A percentile compares a stretch with the other conserved stretches of the same genome.
Evolutionary conservation across 768 basidiomycete species (phyloP).

Genomic region (Tulasnella sp.): DNA sequence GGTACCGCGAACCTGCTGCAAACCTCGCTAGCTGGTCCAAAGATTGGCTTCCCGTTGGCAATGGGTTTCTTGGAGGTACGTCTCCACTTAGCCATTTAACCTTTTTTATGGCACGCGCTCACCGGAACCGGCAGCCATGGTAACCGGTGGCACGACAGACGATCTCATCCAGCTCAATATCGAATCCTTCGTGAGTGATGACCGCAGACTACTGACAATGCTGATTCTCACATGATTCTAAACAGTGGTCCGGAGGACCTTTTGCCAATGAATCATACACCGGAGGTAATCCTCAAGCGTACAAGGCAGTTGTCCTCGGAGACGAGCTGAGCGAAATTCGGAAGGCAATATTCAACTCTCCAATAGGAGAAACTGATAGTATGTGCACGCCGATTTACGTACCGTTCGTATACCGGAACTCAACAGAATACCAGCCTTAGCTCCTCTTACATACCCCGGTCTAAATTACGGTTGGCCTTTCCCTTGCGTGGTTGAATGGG

Average conservation of each 20-base stretch:
- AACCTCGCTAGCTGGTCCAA: conserved; percentile 44
- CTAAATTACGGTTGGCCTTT: background rate
- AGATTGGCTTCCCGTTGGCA: conserved; percentile 59
- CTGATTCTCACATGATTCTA: background rate
- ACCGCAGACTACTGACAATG: background rate
- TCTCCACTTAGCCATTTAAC: background rate
- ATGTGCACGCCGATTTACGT: background rate
- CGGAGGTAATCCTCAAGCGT: conserved; percentile 51
- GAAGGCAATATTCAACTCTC: background rate
- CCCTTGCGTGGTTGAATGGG: background rate
- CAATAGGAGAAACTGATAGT: conserved; percentile 2
- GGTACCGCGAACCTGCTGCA: conserved; percentile 37
- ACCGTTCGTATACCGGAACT: background rate
- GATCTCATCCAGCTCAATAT: conserved; percentile 62
- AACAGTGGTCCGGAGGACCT: conserved; percentile 6
- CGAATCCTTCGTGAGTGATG: conserved; percentile 53
- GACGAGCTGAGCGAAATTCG: background rate
- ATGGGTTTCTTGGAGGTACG: conserved; percentile 42
- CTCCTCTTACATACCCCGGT: background rate
- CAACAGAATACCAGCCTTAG: background rate
- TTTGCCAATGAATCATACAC: conserved; percentile 36
- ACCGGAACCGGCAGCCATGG: conserved; percentile 38
- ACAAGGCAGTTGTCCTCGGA: conserved; percentile 24
- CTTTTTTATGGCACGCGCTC: background rate
- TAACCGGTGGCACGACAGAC: conserved; percentile 46